Conservation (phyloP, 495 filamentous ascomycete species). For the Neurospora pannonica region DNA sequence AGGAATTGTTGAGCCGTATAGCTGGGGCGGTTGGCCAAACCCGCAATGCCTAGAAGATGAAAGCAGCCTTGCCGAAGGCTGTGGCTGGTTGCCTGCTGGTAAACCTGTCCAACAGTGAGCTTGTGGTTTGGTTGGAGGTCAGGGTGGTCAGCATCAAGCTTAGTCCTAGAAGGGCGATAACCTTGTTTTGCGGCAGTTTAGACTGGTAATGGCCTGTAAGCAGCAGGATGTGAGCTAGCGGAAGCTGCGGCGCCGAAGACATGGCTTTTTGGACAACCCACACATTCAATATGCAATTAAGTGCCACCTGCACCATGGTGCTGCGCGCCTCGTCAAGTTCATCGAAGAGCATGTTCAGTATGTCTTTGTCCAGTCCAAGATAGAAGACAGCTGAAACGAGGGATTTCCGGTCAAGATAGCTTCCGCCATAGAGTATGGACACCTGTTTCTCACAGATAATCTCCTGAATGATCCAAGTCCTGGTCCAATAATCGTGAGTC, state of each 20-base stretch:
- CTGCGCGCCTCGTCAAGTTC: neutral
- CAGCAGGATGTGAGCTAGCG: neutral
- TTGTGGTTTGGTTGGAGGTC: neutral
- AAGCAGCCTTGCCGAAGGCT: neutral
- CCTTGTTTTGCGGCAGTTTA: neutral
- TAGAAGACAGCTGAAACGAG: too few relatives aligned
- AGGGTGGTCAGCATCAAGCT: neutral
- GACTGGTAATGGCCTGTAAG: neutral
- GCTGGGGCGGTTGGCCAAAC: neutral
- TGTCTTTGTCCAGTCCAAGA: too few relatives aligned
- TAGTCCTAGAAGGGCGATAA: neutral
- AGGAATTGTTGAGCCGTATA: neutral
- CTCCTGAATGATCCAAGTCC: neutral
- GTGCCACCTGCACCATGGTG: too few relatives aligned
- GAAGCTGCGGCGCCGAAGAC: neutral
- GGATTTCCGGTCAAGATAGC: neutral
- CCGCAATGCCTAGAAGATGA: neutral
- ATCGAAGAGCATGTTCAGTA: neutral
- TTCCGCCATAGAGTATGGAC: neutral
- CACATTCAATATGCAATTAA: neutral
- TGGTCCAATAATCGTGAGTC: neutral
- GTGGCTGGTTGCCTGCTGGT: neutral
- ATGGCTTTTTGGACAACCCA: too few relatives aligned
- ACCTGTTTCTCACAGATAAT: neutral
- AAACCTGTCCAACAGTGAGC: neutral